These are phyloP conservation scores for Dichotomopilus funicola DNA, from an alignment of 2,329 filamentous ascomycete genomes.

Conservation along the genomic window DNA sequence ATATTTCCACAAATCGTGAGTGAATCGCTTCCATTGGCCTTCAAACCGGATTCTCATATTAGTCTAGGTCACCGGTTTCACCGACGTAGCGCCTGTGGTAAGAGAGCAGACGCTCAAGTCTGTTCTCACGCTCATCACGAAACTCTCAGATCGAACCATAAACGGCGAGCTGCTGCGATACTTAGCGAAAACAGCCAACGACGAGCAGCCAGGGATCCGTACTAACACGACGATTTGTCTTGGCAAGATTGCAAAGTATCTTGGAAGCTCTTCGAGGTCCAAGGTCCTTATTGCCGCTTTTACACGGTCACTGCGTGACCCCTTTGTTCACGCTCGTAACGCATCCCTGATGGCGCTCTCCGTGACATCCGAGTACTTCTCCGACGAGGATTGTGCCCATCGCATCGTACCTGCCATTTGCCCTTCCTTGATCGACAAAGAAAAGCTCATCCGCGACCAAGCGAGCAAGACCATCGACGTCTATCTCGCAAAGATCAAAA, in stretches of 20 bases:
- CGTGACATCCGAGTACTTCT: constrained; percentile 80
- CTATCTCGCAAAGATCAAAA: constrained; percentile 76
- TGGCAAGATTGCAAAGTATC: constrained; percentile 88
- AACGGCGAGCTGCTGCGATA: constrained; percentile 90
- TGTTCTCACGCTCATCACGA: constrained; percentile 77
- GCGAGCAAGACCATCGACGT: constrained; percentile 82
- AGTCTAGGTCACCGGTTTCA: constrained; percentile 78
- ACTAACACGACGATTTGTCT: constrained; percentile 98
- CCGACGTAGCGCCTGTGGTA: constrained; percentile 82
- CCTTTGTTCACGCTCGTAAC: constrained; percentile 89
- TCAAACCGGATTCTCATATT: neutral
- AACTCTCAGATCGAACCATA: constrained; percentile 85
- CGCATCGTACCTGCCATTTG: constrained; percentile 81
- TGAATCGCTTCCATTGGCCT: neutral
- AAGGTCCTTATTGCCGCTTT: constrained; percentile 95
- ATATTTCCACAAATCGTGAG: constrained; percentile 88
- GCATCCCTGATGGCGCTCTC: constrained; percentile 79
- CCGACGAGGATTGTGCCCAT: constrained; percentile 79
- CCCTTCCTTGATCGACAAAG: constrained; percentile 83
- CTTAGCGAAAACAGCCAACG: constrained; percentile 91
- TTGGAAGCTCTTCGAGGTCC: constrained; percentile 68
- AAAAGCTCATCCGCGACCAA: constrained; percentile 89
- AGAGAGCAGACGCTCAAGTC: constrained; percentile 95
- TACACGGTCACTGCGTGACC: constrained; percentile 79
- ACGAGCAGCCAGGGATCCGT: constrained; percentile 92